Evolutionary conservation across 2,329 filamentous ascomycete genomes (phyloP).

Genomic region (Aspergillus sp.): DNA sequence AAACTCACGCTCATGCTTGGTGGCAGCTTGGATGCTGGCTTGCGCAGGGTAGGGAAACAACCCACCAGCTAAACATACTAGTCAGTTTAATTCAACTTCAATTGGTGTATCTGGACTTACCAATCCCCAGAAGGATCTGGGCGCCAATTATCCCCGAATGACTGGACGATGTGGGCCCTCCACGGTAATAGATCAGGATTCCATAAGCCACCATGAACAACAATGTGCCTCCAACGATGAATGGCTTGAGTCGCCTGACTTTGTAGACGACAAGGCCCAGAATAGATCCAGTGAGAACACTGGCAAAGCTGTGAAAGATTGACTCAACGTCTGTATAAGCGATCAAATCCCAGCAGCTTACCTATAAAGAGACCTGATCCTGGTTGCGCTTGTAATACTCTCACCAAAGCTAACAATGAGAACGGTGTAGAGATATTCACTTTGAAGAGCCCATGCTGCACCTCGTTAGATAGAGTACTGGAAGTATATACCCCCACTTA

Average conservation of each 20-base stretch:
- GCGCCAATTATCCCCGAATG: constrained; percentile 63
- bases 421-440: constrained; percentile 65
- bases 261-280: constrained; percentile 60
- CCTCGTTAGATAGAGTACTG: constrained; percentile 6
- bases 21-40: constrained; percentile 54
- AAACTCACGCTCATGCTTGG: constrained; percentile 50
- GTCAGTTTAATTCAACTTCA: not conserved
- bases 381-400: constrained; percentile 57
- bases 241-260: constrained; percentile 63
- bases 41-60: constrained; percentile 60
- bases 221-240: constrained; percentile 62
- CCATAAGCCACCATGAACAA: constrained; percentile 68
- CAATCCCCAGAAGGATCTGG: constrained; percentile 64
- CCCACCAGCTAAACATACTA: constrained; percentile 51
- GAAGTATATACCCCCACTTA: constrained; percentile 30
- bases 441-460: constrained; percentile 62
- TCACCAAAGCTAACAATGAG: constrained; percentile 65
- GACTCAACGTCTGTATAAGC: no score
- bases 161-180: constrained; percentile 46
- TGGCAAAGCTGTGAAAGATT: constrained; percentile 43
- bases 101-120: constrained; percentile 22
- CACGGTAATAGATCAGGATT: constrained; percentile 65
- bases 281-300: constrained; percentile 60
- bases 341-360: not conserved
- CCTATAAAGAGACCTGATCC: constrained; percentile 62